Base-by-base conservation (phyloP, 306 rosid genomes). In the Herpetospermum pedunculosum region DNA sequence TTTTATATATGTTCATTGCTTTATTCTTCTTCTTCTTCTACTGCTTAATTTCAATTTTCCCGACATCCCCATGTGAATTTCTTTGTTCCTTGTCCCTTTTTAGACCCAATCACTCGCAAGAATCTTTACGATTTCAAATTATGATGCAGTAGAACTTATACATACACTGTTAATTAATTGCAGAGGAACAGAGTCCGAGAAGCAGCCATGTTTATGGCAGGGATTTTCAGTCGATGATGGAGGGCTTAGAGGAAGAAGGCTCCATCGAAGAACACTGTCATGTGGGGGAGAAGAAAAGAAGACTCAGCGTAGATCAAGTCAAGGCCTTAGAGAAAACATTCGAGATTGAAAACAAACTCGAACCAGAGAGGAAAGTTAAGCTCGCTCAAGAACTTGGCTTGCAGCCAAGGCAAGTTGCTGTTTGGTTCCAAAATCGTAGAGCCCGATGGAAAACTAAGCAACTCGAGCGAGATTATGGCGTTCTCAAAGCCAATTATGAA, bases 381-480 rank as follows among this genome's bases (percentile, higher is more conserved):
- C 91, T 94, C 0, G 97, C 99, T 5, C 95, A 84, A 78, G 99
- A 94, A 32, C 96, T 94, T 15, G 97, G 97, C 0, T 80, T 94
- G 77, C 99, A 94, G 54, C 97, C 99, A 0, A 74, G 99, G 28
- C 99, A 94, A 79, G 99, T 94, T 0, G 96, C 99, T 0, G 99
- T 94, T 58, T 94, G 99, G 99, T 94, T 94, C 81, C 99, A 94
- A 77, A 94, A 94, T 86, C 97, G 99, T 21, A 81, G 99, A 5
- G 99, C 99, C 16, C 80, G 99, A 2, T 94, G 97, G 96, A 94
- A 94, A 74, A 94, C 99, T 21, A 94, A 94, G 86, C 97, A 94
- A 54, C 81, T 94, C 34, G 99, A 94, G 62, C 83, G 99, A 74
- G 99, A 94, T 32, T 91, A 89, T 8, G 96, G 95, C 10, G 82